Evolutionary conservation across 768 basidiomycete genomes (phyloP).

Genomic region (Artomyces pyxidatus): DNA sequence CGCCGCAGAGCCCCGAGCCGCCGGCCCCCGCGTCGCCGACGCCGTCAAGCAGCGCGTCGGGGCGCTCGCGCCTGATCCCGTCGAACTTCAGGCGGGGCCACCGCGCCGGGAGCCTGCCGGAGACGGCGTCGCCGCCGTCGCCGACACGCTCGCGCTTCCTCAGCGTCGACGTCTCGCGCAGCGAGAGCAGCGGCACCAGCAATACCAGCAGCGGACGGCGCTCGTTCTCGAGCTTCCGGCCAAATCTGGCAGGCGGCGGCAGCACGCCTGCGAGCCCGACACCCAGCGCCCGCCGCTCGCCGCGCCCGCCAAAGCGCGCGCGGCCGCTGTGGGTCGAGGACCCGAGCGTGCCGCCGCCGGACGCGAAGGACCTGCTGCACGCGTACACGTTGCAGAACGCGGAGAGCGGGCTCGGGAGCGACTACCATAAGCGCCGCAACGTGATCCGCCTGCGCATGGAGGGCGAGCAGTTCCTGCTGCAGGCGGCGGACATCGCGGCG

Average conservation of each 20-base stretch:
- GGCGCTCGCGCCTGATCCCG: not conserved
- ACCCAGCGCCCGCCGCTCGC: not conserved
- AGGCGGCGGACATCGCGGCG: constrained; percentile 72
- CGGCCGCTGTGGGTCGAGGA: constrained; percentile 11
- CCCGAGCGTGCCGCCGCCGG: constrained; percentile 31
- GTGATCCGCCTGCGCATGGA: constrained; percentile 89
- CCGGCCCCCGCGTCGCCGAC: not conserved
- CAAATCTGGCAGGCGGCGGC: constrained; percentile 1
- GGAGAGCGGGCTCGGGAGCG: constrained; percentile 91
- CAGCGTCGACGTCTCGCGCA: not conserved
- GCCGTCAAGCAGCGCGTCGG: not conserved
- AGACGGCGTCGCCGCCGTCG: not conserved
- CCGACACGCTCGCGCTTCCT: not conserved
- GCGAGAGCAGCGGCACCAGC: not conserved
- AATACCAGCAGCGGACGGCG: not conserved
- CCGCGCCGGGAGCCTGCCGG: not conserved
- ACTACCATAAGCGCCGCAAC: constrained; percentile 89
- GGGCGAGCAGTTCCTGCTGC: constrained; percentile 94
- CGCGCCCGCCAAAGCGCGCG: not conserved
- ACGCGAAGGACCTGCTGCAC: constrained; percentile 47
- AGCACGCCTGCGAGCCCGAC: not conserved
- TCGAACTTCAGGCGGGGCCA: too few species aligned
- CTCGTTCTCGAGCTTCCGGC: constrained; percentile 11
- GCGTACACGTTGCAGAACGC: constrained; percentile 82
- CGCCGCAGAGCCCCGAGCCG: not conserved